Evolutionary conservation across 106 monocot genomes (phyloP).

Genomic region (Acorus gramineus): DNA sequence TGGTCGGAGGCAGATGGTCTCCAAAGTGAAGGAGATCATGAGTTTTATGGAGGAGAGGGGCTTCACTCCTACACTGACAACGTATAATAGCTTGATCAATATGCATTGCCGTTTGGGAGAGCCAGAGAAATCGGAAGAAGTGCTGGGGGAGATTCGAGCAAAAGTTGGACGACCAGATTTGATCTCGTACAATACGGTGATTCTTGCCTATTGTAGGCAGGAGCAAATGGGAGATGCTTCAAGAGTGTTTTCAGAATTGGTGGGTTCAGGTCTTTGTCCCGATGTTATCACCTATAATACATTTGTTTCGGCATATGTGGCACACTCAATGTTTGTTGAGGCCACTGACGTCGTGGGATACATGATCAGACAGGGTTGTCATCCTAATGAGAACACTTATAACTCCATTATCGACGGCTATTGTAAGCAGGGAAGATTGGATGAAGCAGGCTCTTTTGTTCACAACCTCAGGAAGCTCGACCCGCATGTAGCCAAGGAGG

Average conservation of each 20-base stretch:
- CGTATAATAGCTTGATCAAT: constrained; percentile 83
- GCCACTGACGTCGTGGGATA: constrained; percentile 70
- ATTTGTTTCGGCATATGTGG: constrained; percentile 69
- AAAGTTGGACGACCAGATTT: constrained; percentile 62
- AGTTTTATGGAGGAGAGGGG: constrained; percentile 59
- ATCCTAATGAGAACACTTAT: constrained; percentile 83
- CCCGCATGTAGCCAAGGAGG: constrained; percentile 43
- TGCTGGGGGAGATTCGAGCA: constrained; percentile 57
- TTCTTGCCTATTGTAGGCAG: constrained; percentile 78
- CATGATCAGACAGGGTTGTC: constrained; percentile 65
- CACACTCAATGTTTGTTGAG: constrained; percentile 82
- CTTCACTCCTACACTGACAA: constrained; percentile 61
- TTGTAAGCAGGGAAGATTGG: constrained; percentile 45
- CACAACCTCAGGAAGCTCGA: constrained; percentile 42
- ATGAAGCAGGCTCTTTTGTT: constrained; percentile 58
- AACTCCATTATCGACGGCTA: constrained; percentile 71
- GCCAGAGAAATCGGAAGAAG: constrained; percentile 55
- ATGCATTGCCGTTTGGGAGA: constrained; percentile 66
- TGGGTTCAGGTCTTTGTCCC: constrained; percentile 63
- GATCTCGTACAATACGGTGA: constrained; percentile 84
- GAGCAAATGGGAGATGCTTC: constrained; percentile 77
- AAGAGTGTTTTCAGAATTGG: constrained; percentile 76
- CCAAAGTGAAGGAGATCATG: constrained; percentile 69
- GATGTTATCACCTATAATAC: constrained; percentile 89
- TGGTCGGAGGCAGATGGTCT: constrained; percentile 64